phyloP scores from a whole-genome alignment of 2,329 filamentous ascomycete genomes.

The Fusarium sublunatum region DNA sequence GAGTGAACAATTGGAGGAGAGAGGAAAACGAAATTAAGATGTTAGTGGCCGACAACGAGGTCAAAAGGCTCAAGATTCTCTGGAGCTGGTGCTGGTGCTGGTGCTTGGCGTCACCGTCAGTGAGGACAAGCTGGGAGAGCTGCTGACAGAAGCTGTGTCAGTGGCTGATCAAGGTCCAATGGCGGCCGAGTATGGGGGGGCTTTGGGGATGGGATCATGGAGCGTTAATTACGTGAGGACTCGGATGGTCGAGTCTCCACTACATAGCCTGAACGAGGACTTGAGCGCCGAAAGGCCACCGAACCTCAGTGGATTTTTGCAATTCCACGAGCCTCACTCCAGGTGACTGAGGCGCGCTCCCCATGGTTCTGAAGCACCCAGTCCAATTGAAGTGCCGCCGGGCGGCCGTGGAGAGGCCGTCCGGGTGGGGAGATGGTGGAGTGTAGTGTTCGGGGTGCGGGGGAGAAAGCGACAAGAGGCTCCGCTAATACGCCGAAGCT shows the following conservation, averaged over 20 bases:
- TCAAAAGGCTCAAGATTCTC: constrained; percentile 43
- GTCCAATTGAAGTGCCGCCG: constrained; percentile 35
- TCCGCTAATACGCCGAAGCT: constrained; percentile 48
- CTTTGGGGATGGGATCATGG: constrained; percentile 29
- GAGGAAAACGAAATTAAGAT: constrained; percentile 41
- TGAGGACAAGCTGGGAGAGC: constrained; percentile 65
- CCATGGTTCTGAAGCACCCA: constrained; percentile 28
- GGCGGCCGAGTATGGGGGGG: constrained; percentile 28
- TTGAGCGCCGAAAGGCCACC: constrained; percentile 29
- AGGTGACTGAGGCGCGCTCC: constrained; percentile 25
- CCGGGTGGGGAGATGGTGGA: constrained; percentile 37
- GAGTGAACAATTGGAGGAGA: constrained; percentile 41
- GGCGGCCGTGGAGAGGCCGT: constrained; percentile 39
- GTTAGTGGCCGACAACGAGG: constrained; percentile 42
- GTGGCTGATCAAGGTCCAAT: constrained; percentile 46
- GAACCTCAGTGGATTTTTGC: constrained; percentile 33
- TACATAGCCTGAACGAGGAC: constrained; percentile 3
- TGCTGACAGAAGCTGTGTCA: constrained; percentile 51
- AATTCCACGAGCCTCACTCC: constrained; percentile 30
- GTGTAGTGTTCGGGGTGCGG: constrained; percentile 42
- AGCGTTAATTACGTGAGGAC: constrained; percentile 24
- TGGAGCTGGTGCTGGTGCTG: constrained; percentile 38
- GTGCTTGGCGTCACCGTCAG: constrained; percentile 55
- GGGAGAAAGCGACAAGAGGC: constrained; percentile 39
- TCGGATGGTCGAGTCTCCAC: constrained; percentile 5